Conservation (phyloP, 208 protist genomes). For the Crithidia fasciculata region DNA sequence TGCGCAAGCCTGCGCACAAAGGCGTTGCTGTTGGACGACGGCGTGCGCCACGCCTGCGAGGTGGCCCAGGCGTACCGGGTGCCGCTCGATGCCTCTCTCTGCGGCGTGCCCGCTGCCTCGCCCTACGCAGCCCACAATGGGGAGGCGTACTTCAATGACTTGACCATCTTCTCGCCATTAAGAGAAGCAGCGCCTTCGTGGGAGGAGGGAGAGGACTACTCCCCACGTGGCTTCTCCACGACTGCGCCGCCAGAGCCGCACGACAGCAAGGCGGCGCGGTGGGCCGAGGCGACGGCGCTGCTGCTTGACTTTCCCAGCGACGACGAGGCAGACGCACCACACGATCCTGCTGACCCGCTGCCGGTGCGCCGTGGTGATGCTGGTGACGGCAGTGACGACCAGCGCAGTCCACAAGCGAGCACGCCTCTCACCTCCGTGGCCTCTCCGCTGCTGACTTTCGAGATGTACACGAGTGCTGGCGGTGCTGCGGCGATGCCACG, state of each 20-base stretch:
- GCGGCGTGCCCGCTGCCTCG: not conserved
- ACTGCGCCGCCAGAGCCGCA: not conserved
- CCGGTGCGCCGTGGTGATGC: not conserved
- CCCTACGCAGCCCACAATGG: not conserved
- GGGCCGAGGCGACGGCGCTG: not conserved
- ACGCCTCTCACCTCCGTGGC: not conserved
- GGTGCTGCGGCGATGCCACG: not conserved
- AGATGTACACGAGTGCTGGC: not conserved
- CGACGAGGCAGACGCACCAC: not conserved
- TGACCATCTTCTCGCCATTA: conserved; percentile 13
- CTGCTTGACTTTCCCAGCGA: not conserved
- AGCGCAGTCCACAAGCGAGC: not conserved
- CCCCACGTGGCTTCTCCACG: conserved; percentile 4
- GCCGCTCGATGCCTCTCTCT: not conserved
- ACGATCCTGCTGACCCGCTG: too few relatives aligned
- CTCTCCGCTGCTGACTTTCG: not conserved
- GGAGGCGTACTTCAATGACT: not conserved
- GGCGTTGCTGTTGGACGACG: conserved; percentile 11
- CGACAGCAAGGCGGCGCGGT: not conserved
- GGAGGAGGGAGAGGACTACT: not conserved
- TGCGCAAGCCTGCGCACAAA: conserved; percentile 4
- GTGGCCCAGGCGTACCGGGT: conserved; percentile 10
- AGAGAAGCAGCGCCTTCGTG: not conserved
- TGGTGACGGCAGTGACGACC: not conserved
- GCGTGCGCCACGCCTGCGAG: conserved; percentile 4